Conservation (phyloP, 805 yeast species). For the Yamadazyma phyllophila region DNA sequence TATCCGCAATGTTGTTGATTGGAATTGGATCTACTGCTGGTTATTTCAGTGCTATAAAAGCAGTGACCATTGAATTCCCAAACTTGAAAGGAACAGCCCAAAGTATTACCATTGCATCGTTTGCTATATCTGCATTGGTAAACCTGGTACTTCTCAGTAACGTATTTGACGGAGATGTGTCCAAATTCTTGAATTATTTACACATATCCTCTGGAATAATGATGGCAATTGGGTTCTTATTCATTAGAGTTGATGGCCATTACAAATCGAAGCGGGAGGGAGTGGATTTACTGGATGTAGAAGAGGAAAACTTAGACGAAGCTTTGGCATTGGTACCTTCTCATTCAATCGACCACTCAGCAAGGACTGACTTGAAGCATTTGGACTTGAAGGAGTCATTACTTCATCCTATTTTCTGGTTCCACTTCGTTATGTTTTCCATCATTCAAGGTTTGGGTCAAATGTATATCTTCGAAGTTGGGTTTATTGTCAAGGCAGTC, state of each 20-base stretch:
- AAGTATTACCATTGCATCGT: slow-evolving; percentile 34
- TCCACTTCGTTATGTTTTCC: slow-evolving; percentile 29
- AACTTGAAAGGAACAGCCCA: slow-evolving; percentile 34
- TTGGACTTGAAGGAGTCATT: slow-evolving; percentile 21
- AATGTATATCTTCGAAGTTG: slow-evolving; percentile 36
- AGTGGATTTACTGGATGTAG: slow-evolving; percentile 5
- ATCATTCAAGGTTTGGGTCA: slow-evolving; percentile 38
- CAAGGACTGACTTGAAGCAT: slow-evolving; percentile 15
- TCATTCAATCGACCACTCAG: slow-evolving; percentile 2
- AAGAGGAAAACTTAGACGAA: slow-evolving; percentile 10
- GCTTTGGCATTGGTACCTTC: slow-evolving; percentile 15
- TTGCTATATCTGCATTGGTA: slow-evolving; percentile 33
- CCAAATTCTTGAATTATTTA: slow-evolving; percentile 23
- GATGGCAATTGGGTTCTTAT: slow-evolving; percentile 27
- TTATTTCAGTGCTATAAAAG: slow-evolving; percentile 33
- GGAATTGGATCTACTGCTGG: slow-evolving; percentile 35
- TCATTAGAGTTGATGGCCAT: slow-evolving; percentile 29
- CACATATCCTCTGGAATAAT: slow-evolving; percentile 22
- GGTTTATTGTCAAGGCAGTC: slow-evolving; percentile 30
- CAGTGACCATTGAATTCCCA: slow-evolving; percentile 33
- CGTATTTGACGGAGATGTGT: slow-evolving; percentile 22
- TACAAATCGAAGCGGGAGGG: slow-evolving; percentile 6
- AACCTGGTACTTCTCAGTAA: slow-evolving; percentile 22
- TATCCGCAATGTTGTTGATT: slow-evolving; percentile 27
- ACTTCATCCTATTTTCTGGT: slow-evolving; percentile 30